Evolutionary conservation across 2,329 filamentous ascomycete species (phyloP), one percentile per base, ranked within the genome.

Genomic region (Trichoderma lentiforme): DNA sequence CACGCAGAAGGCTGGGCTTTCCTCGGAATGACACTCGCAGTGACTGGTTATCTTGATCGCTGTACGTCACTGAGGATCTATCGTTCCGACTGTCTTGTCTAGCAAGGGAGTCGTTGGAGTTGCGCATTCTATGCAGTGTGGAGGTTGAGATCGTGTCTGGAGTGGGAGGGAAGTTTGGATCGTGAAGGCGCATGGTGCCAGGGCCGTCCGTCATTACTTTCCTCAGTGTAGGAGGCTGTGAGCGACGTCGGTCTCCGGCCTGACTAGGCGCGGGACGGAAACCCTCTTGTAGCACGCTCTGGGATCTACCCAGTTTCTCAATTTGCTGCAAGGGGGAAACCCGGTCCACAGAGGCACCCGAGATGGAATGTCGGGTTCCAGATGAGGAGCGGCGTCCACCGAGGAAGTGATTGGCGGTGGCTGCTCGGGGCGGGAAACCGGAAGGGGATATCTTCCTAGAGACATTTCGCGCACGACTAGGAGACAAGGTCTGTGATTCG

Each of bases 121-220:
- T 83, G 73, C 87, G 83, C 72, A 84, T 86, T 15, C 83, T 82
- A 6, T 84, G 82, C 39, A 90, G 80, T 0, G 86, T 88, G 2
- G 86, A 86, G 2, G 86, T 88, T 1, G 88, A 88, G 24, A 89
- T 86, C 0, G 88, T 90, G 74, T 90, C 88, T 0, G 88, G 88
- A 0, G 88, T 90, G 0, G 88, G 88, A 11, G 88, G 88, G 2
- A 89, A 79, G 21, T 79, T 79, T 21, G 85, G 83, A 6, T 84
- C 82, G 68, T 83, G 81, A 2, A 83, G 72, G 75, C 81, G 79
- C 51, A 82, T 84, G 73, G 79, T 81, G 73, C 76, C 81, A 73
- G 71, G 81, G 76, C 82, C 82, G 34, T 86, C 84, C 0, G 86
- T 88, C 34, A 84, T 76, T 7, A 89, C 87, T 56, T 80, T 83